Evolutionary conservation across 345 rosid species (phyloP), one percentile per base, ranked within the genome.

Genomic region (Rhodamnia rubescens): DNA sequence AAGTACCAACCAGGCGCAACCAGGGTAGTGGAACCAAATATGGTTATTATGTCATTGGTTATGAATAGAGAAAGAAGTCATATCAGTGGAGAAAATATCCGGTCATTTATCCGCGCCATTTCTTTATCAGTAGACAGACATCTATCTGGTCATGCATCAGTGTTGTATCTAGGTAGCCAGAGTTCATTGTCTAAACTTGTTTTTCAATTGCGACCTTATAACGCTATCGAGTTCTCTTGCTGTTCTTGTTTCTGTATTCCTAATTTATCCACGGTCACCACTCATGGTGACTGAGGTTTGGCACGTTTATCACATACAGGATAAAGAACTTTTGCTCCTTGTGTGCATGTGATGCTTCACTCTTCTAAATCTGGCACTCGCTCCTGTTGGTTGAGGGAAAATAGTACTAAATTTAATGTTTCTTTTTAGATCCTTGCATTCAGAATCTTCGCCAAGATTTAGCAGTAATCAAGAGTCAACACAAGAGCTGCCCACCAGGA

Each of bases 401-500:
- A 69, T 69, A 69, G 36, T 69, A 36, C 42, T 36, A 42, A 69
- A 18, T 69, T 69, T 20, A 42, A 20, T 36, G 58, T 86, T 89
- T 40, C 75, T 82, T 85, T 85, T 53, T 88, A 97, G 99, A 89
- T 88, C 93, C 58, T 82, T 88, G 56, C 90, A 92, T 86, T 95
- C 93, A 82, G 97, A 92, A 83, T 55, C 87, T 2, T 69, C 47
- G 7, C 80, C 80, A 15, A 88, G 93, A 51, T 86, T 83, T 26
- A 89, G 88, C 84, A 88, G 80, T 89, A 91, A 84, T 90, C 96
- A 92, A 81, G 99, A 96, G 88, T 85, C 91, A 83, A 61, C 85
- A 20, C 94, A 89, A 86, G 99, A 96, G 82, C 83, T 91, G 53
- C 97, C 98, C 16, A 86, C 92, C 32, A 92, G 98, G 88, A 95